Percentiles rank a stretch among this genome's conserved stretches.
Conservation (phyloP, 2,329 filamentous ascomycete genomes). For the Drechslerella stenobrocha region DNA sequence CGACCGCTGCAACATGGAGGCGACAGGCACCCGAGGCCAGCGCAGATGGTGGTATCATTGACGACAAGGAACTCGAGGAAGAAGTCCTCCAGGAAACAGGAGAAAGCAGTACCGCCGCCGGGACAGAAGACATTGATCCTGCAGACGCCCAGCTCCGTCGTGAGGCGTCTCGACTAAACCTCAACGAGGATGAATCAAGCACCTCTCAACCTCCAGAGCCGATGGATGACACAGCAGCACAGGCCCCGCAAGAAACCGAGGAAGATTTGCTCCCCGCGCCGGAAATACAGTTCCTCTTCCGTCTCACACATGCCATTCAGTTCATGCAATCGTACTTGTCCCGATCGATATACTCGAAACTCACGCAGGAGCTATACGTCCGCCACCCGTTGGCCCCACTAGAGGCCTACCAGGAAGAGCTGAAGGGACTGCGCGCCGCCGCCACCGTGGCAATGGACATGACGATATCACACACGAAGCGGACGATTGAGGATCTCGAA, state of each 20-base stretch:
- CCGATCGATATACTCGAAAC: conserved; percentile 4
- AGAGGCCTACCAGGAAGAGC: conserved; percentile 29
- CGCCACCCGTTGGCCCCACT: conserved; percentile 22
- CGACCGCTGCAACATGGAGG: conserved; percentile 19
- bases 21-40: conserved; percentile 8
- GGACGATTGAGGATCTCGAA: conserved; percentile 68
- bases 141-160: conserved; percentile 38
- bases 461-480: conserved; percentile 63
- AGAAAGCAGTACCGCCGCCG: conserved; percentile 61
- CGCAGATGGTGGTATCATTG: conserved; percentile 17
- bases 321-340: conserved; percentile 41
- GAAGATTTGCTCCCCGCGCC: conserved; percentile 26
- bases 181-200: conserved; percentile 31
- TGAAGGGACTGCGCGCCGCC: conserved; percentile 58
- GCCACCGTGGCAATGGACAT: conserved; percentile 72
- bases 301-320: conserved; percentile 27
- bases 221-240: background rate
- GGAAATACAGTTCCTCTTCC: conserved; percentile 29
- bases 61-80: conserved; percentile 35
- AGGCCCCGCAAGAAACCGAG: background rate
- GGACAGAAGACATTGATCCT: conserved; percentile 55
- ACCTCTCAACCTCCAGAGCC: conserved; percentile 10
- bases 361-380: conserved; percentile 8
- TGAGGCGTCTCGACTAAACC: conserved; percentile 37
- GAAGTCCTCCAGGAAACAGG: conserved; percentile 13